Evolutionary conservation across 192 early-diverging fungal genomes (phyloP), one percentile per base, ranked within the genome.

Genomic region (Rhizophlyctis rosea): DNA sequence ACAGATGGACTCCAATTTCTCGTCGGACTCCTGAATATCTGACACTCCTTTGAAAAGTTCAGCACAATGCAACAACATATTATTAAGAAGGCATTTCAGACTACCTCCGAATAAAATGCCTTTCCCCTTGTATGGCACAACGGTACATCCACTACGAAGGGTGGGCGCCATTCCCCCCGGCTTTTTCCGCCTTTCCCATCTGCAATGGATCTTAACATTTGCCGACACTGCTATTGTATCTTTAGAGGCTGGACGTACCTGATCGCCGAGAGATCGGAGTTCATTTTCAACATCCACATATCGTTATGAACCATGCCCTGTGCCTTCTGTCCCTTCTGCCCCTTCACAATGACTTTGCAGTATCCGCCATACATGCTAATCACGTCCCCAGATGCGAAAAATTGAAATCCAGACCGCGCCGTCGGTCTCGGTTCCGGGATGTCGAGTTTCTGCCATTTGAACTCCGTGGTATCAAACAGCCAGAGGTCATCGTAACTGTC

Each of bases 331-430:
- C 39, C 39, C 50, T 84, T 81, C 53, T 86, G 65, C 2, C 87
- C 87, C 64, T 88, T 88, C 28, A 71, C 70, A 35, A 79, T 65
- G 47, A 75, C 74, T 62, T 62, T 68, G 36, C 50, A 80, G 70
- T 89, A 90, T 3, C 88, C 88, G 33, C 88, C 88, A 65, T 87
- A 88, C 25, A 90, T 48, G 58, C 76, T 74, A 5, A 81, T 71
- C 3, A 73, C 76, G 47, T 90, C 85, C 7, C 56, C 54, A 31
- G 72, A 62, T 30, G 76, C 71, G 39, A 90, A 75, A 16, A 81
- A 72, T 51, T 84, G 82, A 59, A 84, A 87, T 28, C 86, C 88
- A 25, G 81, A 84, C 9, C 88, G 69, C 28, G 80, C 75, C 0
- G 67, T 62, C 3, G 68, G 78, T 31, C 52, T 75, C 21, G 74